phyloP scores from a whole-genome alignment of 2,329 filamentous ascomycete genomes.

The Cordyceps farinosa region DNA sequence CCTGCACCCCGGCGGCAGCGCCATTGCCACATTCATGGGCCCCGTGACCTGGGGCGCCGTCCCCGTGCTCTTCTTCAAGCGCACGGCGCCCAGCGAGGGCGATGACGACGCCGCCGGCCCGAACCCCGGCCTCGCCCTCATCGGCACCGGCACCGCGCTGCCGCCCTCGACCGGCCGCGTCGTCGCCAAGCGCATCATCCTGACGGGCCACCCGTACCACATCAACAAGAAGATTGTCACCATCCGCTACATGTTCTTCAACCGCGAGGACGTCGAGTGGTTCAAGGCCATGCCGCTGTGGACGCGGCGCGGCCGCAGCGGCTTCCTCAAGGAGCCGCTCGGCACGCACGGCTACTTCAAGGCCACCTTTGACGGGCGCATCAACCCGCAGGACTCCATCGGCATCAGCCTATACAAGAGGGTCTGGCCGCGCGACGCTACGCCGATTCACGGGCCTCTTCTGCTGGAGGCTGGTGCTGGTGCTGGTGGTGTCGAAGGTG shows the following conservation, averaged over 20 bases:
- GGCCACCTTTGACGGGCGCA: constrained; percentile 91
- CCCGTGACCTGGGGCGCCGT: constrained; percentile 92
- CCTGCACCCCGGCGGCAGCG: constrained; percentile 84
- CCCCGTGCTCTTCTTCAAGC: constrained; percentile 83
- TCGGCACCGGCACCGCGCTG: constrained; percentile 83
- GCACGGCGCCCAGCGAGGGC: constrained; percentile 42
- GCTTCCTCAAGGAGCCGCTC: constrained; percentile 88
- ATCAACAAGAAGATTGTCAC: constrained; percentile 98
- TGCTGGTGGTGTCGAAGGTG: constrained; percentile 19
- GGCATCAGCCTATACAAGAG: constrained; percentile 87
- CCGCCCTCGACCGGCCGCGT: constrained; percentile 74
- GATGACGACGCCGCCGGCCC: constrained; percentile 39
- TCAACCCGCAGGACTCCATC: constrained; percentile 93
- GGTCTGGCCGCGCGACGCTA: constrained; percentile 72
- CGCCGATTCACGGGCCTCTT: constrained; percentile 41
- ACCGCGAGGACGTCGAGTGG: constrained; percentile 90
- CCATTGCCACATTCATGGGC: constrained; percentile 84
- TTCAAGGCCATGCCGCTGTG: constrained; percentile 95
- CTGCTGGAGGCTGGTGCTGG: constrained; percentile 37
- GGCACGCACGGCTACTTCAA: constrained; percentile 99
- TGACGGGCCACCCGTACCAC: constrained; percentile 96
- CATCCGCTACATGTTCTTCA: constrained; percentile 99
- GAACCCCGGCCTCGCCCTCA: constrained; percentile 60
- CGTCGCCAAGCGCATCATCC: constrained; percentile 87
- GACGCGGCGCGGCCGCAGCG: constrained; percentile 83